phyloP scores from a whole-genome alignment of 768 basidiomycete species.

The Lepiota subincarnata region DNA sequence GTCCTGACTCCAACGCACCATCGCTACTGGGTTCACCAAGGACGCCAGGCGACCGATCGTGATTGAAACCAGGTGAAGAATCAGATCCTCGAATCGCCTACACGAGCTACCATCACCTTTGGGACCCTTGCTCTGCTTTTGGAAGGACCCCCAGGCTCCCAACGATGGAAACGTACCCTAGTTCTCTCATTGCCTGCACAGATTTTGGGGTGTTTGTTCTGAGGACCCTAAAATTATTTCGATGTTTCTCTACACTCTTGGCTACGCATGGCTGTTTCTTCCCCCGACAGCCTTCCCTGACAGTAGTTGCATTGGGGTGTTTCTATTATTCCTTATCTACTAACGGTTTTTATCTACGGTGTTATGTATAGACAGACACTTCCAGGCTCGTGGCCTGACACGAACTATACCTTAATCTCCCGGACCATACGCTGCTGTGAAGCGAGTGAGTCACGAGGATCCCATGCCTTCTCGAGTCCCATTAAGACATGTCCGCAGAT shows the following conservation, averaged over 20 bases:
- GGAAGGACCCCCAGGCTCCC: neutral
- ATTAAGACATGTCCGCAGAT: neutral
- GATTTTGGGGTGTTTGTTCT: slow-evolving; percentile 1
- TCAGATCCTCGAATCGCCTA: too few relatives aligned
- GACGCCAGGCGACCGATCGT: slow-evolving; percentile 1
- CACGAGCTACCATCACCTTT: neutral
- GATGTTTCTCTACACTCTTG: too few relatives aligned
- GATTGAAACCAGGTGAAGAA: neutral
- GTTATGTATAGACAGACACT: slow-evolving; percentile 3
- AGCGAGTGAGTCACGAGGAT: neutral
- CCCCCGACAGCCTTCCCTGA: neutral
- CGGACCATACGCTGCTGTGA: neutral
- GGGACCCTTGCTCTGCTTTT: neutral
- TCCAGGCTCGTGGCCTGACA: neutral
- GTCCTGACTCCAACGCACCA: slow-evolving; percentile 11
- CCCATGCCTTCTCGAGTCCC: neutral
- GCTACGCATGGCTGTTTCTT: neutral
- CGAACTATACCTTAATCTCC: neutral
- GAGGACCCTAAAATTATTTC: neutral
- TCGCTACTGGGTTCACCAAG: neutral
- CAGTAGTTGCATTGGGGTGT: neutral
- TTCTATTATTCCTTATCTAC: neutral
- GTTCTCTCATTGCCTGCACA: neutral
- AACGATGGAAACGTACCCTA: neutral
- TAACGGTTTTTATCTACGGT: neutral